These are phyloP conservation scores for Schizochytrium sp. DNA, from an alignment of 108 stramenopile genomes.

Conservation along the genomic window DNA sequence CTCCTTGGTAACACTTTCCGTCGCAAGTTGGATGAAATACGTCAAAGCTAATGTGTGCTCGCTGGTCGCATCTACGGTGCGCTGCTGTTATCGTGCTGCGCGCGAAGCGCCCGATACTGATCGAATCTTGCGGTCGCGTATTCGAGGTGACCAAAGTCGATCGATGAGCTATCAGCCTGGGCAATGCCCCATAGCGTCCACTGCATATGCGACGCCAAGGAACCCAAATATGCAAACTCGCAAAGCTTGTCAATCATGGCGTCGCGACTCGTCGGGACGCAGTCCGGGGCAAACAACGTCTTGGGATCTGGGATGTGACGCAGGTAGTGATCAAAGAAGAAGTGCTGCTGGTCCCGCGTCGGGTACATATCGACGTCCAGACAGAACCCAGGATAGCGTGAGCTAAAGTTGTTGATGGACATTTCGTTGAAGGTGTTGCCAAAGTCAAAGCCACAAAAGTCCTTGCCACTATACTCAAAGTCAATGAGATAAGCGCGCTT, in stretches of 20 bases:
- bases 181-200: neutral
- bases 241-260: neutral
- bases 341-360: neutral
- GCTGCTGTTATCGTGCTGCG: too few species aligned
- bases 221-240: neutral
- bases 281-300: neutral
- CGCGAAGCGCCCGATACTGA: neutral
- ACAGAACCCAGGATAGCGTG: neutral
- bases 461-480: conserved; percentile 2
- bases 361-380: neutral
- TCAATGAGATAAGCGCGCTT: neutral
- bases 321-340: neutral
- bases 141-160: conserved; percentile 1
- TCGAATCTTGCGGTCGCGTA: neutral
- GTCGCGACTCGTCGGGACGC: neutral
- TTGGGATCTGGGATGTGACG: neutral
- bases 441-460: conserved; percentile 4
- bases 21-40: too few species aligned
- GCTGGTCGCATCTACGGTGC: too few species aligned
- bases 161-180: neutral
- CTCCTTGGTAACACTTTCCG: too few species aligned
- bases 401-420: conserved; percentile 19
- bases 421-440: conserved; percentile 2
- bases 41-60: too few species aligned
- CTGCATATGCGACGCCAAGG: neutral